A percentile compares a stretch with the other conserved stretches of the same genome.
phyloP scores from a whole-genome alignment of 768 basidiomycete species.

The Tricholoma sp. region DNA sequence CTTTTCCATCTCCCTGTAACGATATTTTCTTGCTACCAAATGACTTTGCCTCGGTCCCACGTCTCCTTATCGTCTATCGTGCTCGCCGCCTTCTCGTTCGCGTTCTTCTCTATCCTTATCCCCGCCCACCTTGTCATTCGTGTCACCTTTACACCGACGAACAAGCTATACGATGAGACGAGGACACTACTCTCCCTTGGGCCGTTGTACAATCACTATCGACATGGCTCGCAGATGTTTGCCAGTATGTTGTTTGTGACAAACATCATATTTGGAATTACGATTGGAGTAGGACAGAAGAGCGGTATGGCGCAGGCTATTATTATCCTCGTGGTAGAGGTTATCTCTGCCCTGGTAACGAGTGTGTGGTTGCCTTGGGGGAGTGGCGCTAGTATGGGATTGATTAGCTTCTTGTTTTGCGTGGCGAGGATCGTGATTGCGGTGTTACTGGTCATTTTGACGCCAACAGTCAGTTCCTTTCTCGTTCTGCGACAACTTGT shows the following conservation, averaged over 20 bases:
- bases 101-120: conserved; percentile 69
- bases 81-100: conserved; percentile 79
- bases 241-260: conserved; percentile 74
- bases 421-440: conserved; percentile 87
- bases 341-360: conserved; percentile 80
- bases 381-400: conserved; percentile 93
- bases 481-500: conserved; percentile 7
- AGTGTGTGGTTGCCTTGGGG: conserved; percentile 97
- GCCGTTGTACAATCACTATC: conserved; percentile 92
- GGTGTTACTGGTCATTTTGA: conserved; percentile 85
- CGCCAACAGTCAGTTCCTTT: conserved; percentile 65
- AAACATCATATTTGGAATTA: conserved; percentile 77
- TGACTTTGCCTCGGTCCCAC: conserved; percentile 50
- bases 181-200: conserved; percentile 86
- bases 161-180: conserved; percentile 93
- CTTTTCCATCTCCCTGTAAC: conserved; percentile 95
- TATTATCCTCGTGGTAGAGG: conserved; percentile 84
- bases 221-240: conserved; percentile 87
- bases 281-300: conserved; percentile 84
- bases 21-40: conserved; percentile 85
- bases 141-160: conserved; percentile 75
- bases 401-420: conserved; percentile 90
- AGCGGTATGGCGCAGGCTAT: conserved; percentile 91
- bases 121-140: conserved; percentile 73
- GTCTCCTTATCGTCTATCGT: conserved; percentile 59